Evolutionary conservation across 192 early-diverging fungal genomes (phyloP), one percentile per base, ranked within the genome.

Genomic region (Umbelopsis vinacea): DNA sequence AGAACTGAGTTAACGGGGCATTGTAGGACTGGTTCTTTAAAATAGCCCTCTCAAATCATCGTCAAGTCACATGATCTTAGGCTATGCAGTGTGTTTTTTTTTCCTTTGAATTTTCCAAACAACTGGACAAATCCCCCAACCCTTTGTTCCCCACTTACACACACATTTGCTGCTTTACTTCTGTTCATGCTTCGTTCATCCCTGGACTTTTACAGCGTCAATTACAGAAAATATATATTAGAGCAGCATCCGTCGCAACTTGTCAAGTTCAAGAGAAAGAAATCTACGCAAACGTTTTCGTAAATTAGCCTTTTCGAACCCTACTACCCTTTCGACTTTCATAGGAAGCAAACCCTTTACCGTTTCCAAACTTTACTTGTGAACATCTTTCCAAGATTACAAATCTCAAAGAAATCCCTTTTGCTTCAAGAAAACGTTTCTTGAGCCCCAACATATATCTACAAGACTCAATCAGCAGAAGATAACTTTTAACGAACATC

Each of bases 171-270:
- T 66, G 54, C 47, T 50, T 46, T 50, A 73, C 66, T 53, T 73
- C 57, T 63, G 74, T 76, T 71, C 74, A 76, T 76, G 74, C 48
- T 50, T 69, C 53, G 67, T 75, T 66, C 66, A 69, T 74, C 66
- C 66, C 46, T 76, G 52, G 69, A 71, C 69, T 76, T 33, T 60
- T 71, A 70, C 66, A 60, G 45, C 66, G 45, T 60, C 45, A 67
- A 48, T 45, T 67, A 55, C 69, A 48, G 66, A 67, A 38, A 71
- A 66, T 69, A 76, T 70, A 76, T 40, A 66, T 71, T 76, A 76
- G 70, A 76, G 66, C 74, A 76, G 35, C 29, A 66, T 29, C 60
- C 35, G 19, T 53, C 29, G 37, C 69, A 76, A 45, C 70, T 37
- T 33, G 69, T 54, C 52, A 60, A 52, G 43, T 71, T 71, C 53